Conservation (phyloP, 2,329 filamentous ascomycete genomes). For the Exophiala phaeomuriformis region DNA sequence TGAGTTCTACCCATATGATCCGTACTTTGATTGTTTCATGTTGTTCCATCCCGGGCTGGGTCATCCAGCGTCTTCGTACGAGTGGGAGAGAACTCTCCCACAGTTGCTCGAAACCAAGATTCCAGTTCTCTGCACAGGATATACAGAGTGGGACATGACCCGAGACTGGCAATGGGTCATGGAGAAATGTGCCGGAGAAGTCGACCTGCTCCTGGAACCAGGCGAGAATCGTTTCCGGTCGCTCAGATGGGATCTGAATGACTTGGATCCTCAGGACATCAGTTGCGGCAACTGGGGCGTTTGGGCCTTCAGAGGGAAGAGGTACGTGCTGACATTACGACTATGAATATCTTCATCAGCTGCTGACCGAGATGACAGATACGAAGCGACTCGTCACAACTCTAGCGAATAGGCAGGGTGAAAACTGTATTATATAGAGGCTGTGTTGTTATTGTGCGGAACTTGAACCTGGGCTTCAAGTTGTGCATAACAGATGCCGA, state of each 20-base stretch:
- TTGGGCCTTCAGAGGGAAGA: constrained; percentile 96
- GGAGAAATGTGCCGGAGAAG: constrained; percentile 78
- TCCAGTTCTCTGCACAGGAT: constrained; percentile 88
- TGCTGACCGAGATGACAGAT: constrained; percentile 22
- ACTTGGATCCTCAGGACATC: constrained; percentile 86
- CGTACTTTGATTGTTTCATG: constrained; percentile 96
- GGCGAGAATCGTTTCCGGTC: constrained; percentile 93
- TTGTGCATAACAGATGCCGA: neutral
- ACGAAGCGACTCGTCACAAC: constrained; percentile 26
- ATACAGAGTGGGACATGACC: constrained; percentile 91
- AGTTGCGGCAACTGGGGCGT: constrained; percentile 95
- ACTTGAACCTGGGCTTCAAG: neutral
- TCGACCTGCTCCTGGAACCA: constrained; percentile 83
- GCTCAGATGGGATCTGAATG: constrained; percentile 92
- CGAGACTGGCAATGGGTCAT: constrained; percentile 85
- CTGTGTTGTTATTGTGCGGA: neutral
- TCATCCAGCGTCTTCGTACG: constrained; percentile 84
- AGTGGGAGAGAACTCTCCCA: constrained; percentile 88
- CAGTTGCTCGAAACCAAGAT: constrained; percentile 90
- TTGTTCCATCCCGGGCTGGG: constrained; percentile 95
- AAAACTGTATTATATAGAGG: neutral
- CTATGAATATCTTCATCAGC: neutral
- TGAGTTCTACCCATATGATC: constrained; percentile 88
- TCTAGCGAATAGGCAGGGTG: neutral
- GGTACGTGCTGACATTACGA: constrained; percentile 48